These are phyloP conservation scores for Botryotinia narcissicola DNA, from an alignment of 2,329 filamentous ascomycete species.

Conservation along the genomic window DNA sequence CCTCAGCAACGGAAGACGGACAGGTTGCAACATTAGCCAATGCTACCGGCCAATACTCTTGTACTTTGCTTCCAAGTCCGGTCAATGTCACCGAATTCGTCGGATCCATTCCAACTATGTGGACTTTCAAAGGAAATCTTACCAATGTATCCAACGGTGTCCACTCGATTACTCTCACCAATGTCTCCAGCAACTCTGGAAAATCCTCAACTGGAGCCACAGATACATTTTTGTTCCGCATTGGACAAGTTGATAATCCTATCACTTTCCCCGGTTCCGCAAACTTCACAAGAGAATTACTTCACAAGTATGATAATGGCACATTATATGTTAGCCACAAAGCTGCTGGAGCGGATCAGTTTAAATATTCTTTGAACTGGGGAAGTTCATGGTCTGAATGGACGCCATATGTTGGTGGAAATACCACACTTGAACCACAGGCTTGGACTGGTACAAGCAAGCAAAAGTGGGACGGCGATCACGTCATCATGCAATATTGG, in stretches of 20 bases:
- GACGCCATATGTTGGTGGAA: constrained; percentile 53
- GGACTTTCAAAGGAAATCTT: constrained; percentile 53
- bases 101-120: constrained; percentile 53
- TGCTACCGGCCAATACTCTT: constrained; percentile 39
- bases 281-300: constrained; percentile 56
- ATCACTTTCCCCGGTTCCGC: constrained; percentile 55
- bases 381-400: constrained; percentile 58
- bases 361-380: constrained; percentile 61
- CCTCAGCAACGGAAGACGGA: constrained; percentile 51
- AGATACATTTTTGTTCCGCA: constrained; percentile 61
- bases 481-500: constrained; percentile 64
- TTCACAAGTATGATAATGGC: constrained; percentile 46
- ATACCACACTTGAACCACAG: constrained; percentile 47
- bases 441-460: constrained; percentile 57
- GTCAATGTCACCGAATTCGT: constrained; percentile 42
- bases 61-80: constrained; percentile 45
- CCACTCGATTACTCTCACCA: constrained; percentile 56
- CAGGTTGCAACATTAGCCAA: constrained; percentile 45
- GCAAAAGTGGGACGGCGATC: constrained; percentile 60
- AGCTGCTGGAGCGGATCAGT: constrained; percentile 60
- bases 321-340: constrained; percentile 53
- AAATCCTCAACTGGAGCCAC: constrained; percentile 49
- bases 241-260: constrained; percentile 57
- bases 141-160: constrained; percentile 59
- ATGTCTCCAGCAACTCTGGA: constrained; percentile 44